Conservation (phyloP, 148 eudicot species). For the Fagopyrum esculentum region DNA sequence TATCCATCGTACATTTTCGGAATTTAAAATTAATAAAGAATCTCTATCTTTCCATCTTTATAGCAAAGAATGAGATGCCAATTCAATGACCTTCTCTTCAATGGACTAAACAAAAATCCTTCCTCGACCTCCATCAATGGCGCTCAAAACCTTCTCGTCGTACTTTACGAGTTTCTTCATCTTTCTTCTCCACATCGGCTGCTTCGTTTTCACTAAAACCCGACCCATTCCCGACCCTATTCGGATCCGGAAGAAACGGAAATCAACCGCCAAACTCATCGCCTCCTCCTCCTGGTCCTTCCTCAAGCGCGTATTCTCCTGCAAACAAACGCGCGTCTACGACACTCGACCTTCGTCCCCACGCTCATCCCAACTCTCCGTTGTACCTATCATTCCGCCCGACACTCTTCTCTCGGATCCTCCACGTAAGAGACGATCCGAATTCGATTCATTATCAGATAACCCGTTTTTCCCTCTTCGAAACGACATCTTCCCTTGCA, state of each 20-base stretch:
- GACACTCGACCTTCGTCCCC: slow-evolving; percentile 36
- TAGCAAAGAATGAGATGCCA: slow-evolving; percentile 6
- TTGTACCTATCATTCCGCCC: slow-evolving; percentile 2
- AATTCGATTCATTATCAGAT: not conserved
- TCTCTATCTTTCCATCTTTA: slow-evolving; percentile 3
- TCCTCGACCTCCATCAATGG: slow-evolving; percentile 1
- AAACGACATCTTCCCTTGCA: slow-evolving; percentile 68
- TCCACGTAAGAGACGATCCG: not conserved
- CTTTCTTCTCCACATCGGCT: slow-evolving; percentile 48
- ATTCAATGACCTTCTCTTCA: not conserved
- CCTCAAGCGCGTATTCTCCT: slow-evolving; percentile 45
- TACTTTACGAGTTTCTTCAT: not conserved
- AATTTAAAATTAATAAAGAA: not conserved
- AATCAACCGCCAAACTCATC: slow-evolving; percentile 11
- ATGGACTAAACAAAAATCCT: not conserved
- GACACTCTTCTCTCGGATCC: slow-evolving; percentile 10
- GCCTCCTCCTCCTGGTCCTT: slow-evolving; percentile 53
- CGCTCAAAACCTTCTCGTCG: slow-evolving; percentile 1
- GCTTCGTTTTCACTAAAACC: slow-evolving; percentile 44
- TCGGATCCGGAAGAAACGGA: slow-evolving; percentile 20
- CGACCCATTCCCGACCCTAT: not conserved
- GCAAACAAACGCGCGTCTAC: slow-evolving; percentile 21
- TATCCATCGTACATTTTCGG: slow-evolving; percentile 2
- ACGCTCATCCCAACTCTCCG: slow-evolving; percentile 25
- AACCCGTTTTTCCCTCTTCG: slow-evolving; percentile 12